phyloP scores from a whole-genome alignment of 441 rosid genomes.

The Gossypium davidsonii region DNA sequence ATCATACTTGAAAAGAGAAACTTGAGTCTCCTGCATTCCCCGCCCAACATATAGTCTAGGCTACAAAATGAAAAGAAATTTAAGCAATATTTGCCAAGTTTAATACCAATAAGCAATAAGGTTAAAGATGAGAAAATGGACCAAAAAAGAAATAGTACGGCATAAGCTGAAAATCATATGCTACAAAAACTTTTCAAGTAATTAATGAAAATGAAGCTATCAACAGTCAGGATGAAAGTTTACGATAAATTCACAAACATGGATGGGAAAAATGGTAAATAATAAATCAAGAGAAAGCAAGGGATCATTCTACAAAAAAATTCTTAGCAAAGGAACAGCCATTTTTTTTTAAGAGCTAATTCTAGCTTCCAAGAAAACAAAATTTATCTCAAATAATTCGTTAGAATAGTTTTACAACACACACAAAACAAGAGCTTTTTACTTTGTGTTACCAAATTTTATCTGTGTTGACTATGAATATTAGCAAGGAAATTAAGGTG shows the following conservation, averaged over 20 bases:
- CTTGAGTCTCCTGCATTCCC: constrained; percentile 96
- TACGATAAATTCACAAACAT: neutral
- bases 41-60: constrained; percentile 84
- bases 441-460: neutral
- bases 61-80: constrained; percentile 38
- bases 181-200: neutral
- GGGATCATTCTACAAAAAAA: neutral
- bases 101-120: constrained; percentile 9
- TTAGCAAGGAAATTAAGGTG: neutral
- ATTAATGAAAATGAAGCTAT: constrained; percentile 1
- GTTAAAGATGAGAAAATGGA: neutral
- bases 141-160: neutral
- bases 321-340: neutral
- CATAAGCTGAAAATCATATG: neutral
- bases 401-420: neutral
- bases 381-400: neutral
- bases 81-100: constrained; percentile 10
- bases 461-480: neutral
- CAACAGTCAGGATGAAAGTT: neutral
- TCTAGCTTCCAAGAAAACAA: neutral
- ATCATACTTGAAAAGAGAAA: constrained; percentile 79
- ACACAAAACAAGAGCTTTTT: neutral
- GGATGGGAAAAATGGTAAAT: neutral
- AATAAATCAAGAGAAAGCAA: neutral
- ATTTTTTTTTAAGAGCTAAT: neutral